These are phyloP conservation scores for Nitzschia inconspicua DNA, from an alignment of 108 stramenopile species.

Conservation along the genomic window DNA sequence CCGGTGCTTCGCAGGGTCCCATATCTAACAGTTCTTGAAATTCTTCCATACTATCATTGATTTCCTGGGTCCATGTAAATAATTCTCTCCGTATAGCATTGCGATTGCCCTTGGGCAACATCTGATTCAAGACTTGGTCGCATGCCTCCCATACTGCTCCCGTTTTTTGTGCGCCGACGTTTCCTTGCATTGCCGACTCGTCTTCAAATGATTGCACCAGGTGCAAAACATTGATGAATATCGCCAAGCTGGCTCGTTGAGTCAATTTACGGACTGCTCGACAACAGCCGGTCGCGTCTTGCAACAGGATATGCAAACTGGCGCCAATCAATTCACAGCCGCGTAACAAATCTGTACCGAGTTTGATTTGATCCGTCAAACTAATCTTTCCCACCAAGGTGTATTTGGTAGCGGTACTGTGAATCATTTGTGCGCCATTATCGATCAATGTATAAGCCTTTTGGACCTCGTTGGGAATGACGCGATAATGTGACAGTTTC, in stretches of 20 bases:
- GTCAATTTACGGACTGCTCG: slow-evolving; percentile 46
- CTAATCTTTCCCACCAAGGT: slow-evolving; percentile 62
- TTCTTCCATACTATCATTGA: slow-evolving; percentile 71
- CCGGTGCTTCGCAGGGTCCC: slow-evolving; percentile 31
- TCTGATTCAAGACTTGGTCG: slow-evolving; percentile 39
- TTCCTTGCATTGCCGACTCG: slow-evolving; percentile 33
- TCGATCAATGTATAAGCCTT: slow-evolving; percentile 51
- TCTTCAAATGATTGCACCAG: slow-evolving; percentile 51
- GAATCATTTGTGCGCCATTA: slow-evolving; percentile 52
- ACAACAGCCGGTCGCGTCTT: slow-evolving; percentile 51
- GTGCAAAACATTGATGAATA: slow-evolving; percentile 42
- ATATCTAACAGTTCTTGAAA: slow-evolving; percentile 72
- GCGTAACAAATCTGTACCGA: slow-evolving; percentile 51
- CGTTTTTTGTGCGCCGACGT: slow-evolving; percentile 61
- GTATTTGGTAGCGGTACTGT: slow-evolving; percentile 79
- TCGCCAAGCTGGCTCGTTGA: slow-evolving; percentile 52
- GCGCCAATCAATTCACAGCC: slow-evolving; percentile 69
- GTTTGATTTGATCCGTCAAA: slow-evolving; percentile 33
- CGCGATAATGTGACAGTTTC: slow-evolving; percentile 51
- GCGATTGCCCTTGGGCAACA: slow-evolving; percentile 65
- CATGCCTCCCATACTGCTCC: slow-evolving; percentile 82
- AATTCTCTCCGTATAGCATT: slow-evolving; percentile 73
- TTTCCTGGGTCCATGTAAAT: slow-evolving; percentile 74
- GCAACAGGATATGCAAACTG: slow-evolving; percentile 41
- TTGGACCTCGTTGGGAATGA: slow-evolving; percentile 44